phyloP scores from a whole-genome alignment of 768 basidiomycete genomes.

The Dacryopinax spathularia region DNA sequence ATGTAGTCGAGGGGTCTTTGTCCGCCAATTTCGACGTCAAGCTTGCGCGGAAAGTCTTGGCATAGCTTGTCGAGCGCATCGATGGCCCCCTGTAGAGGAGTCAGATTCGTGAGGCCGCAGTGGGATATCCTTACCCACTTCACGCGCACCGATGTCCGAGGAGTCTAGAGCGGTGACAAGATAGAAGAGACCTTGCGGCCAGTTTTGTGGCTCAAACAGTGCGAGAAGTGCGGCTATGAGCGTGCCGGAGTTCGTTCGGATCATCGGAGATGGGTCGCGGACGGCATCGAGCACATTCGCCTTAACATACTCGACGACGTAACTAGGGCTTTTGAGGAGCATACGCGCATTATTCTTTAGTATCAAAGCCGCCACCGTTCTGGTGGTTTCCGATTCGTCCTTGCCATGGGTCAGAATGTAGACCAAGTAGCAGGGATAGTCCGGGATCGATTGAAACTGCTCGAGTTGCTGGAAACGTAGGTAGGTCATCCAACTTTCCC shows the following conservation, averaged over 20 bases:
- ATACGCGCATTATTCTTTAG: constrained; percentile 89
- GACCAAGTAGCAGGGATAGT: constrained; percentile 91
- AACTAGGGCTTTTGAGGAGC: constrained; percentile 50
- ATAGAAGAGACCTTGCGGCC: constrained; percentile 87
- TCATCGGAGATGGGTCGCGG: constrained; percentile 64
- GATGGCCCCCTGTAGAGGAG: constrained; percentile 59
- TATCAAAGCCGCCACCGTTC: constrained; percentile 89
- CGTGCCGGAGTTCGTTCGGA: constrained; percentile 86
- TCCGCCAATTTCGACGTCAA: constrained; percentile 87
- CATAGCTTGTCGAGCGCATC: constrained; percentile 89
- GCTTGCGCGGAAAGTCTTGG: constrained; percentile 90
- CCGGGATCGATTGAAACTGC: constrained; percentile 71
- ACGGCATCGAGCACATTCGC: constrained; percentile 66
- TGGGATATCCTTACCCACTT: constrained; percentile 42
- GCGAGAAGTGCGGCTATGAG: constrained; percentile 83
- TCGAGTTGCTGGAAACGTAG: constrained; percentile 55
- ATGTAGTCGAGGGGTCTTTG: constrained; percentile 89
- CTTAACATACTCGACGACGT: constrained; percentile 62
- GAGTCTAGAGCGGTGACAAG: constrained; percentile 71
- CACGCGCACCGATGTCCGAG: constrained; percentile 59
- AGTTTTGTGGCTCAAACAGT: constrained; percentile 76
- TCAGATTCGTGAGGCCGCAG: constrained; percentile 8
- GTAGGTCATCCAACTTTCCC: not conserved
- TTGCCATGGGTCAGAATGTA: constrained; percentile 75
- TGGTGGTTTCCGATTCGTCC: constrained; percentile 79